A percentile compares a stretch with the other conserved stretches of the same genome.
These are phyloP conservation scores for Yamadazyma atlantica DNA, from an alignment of 1,139 yeast genomes.

Conservation along the genomic window DNA sequence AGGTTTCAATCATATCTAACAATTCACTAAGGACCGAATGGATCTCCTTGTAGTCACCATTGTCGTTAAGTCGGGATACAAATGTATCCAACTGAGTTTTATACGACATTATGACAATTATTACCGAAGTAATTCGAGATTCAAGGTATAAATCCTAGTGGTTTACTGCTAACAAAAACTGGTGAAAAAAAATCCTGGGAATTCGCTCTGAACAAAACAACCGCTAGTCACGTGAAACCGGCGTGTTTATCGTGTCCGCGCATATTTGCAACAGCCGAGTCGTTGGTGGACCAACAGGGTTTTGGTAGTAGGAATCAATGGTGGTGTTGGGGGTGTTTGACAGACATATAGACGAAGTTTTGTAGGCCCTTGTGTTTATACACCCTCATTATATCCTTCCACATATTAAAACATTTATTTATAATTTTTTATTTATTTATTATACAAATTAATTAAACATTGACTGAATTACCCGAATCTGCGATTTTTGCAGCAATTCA, in stretches of 20 bases:
- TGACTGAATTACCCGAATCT: too few species aligned
- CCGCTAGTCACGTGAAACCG: slow-evolving; percentile 12
- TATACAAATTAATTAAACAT: too few species aligned
- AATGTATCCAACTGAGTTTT: slow-evolving; percentile 57
- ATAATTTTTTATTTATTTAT: too few species aligned
- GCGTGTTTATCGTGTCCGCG: slow-evolving; percentile 7
- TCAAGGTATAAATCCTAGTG: too few species aligned
- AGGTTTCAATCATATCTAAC: slow-evolving; percentile 81
- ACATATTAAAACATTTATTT: too few species aligned
- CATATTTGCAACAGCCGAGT: background rate
- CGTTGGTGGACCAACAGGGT: too few species aligned
- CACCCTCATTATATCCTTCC: too few species aligned
- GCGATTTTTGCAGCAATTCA: background rate
- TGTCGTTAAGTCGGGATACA: slow-evolving; percentile 57
- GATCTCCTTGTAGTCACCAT: slow-evolving; percentile 56
- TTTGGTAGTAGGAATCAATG: too few species aligned
- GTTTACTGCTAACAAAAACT: too few species aligned
- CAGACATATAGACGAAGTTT: too few species aligned
- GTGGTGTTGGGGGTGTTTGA: too few species aligned
- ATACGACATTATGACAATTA: slow-evolving; percentile 37
- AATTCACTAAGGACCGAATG: slow-evolving; percentile 75
- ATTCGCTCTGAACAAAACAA: slow-evolving; percentile 5
- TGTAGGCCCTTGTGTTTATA: too few species aligned
- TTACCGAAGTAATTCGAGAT: background rate
- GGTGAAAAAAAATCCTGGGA: slow-evolving; percentile 12